Conservation (phyloP, 176 grass and related monocot species). For the Saccharum spontaneum region DNA sequence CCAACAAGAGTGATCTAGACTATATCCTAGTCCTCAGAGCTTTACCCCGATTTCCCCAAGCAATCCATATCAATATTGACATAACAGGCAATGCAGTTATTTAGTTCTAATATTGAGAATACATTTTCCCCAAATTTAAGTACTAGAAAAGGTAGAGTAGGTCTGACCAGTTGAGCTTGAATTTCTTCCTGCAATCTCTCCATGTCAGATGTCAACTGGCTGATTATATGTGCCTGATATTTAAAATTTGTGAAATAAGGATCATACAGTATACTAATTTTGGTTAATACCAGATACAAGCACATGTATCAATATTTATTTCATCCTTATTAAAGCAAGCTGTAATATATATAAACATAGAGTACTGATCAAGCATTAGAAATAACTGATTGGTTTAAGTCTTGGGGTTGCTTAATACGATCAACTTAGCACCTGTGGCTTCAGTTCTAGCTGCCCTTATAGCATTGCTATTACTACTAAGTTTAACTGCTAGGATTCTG, state of each 20-base stretch:
- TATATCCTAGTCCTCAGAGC: not conserved
- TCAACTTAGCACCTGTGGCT: constrained; percentile 3
- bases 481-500: not conserved
- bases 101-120: not conserved
- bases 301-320: constrained; percentile 18
- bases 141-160: constrained; percentile 36
- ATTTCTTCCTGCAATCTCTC: constrained; percentile 86
- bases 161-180: constrained; percentile 81
- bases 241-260: not conserved
- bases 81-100: not conserved
- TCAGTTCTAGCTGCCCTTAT: not conserved
- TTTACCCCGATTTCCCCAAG: not conserved
- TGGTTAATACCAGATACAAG: not conserved
- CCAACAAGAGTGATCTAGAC: not conserved
- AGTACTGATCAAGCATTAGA: constrained; percentile 8
- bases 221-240: constrained; percentile 77
- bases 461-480: not conserved
- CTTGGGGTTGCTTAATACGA: constrained; percentile 12
- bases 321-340: not conserved
- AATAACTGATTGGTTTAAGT: not conserved
- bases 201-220: constrained; percentile 91
- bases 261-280: not conserved
- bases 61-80: not conserved
- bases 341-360: constrained; percentile 14
- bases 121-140: constrained; percentile 12